Evolutionary conservation across 2,329 filamentous ascomycete species (phyloP).

Genomic region (Penicillium crustosum): DNA sequence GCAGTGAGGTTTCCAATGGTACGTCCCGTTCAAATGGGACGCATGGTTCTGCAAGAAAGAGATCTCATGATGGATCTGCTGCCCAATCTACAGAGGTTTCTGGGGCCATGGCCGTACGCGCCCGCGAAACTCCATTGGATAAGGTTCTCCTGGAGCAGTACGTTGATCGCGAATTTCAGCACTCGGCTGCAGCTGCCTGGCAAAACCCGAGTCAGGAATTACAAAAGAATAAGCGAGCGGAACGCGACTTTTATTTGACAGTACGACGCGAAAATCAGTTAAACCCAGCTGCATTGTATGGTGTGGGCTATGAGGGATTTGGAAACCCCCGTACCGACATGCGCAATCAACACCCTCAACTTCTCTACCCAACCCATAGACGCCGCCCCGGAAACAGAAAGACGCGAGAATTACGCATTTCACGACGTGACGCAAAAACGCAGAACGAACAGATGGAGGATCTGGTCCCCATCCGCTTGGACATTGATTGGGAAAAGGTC

Average conservation of each 20-base stretch:
- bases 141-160: conserved; percentile 63
- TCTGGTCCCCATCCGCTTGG: conserved; percentile 83
- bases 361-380: conserved; percentile 79
- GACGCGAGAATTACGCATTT: conserved; percentile 70
- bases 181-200: conserved; percentile 54
- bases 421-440: conserved; percentile 74
- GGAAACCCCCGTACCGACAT: conserved; percentile 82
- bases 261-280: conserved; percentile 60
- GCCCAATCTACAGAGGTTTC: conserved; percentile 44
- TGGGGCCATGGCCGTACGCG: conserved; percentile 33
- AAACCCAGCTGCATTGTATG: conserved; percentile 61
- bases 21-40: conserved; percentile 37
- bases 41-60: conserved; percentile 56
- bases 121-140: conserved; percentile 45
- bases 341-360: conserved; percentile 61
- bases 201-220: conserved; percentile 57
- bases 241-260: conserved; percentile 68
- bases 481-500: conserved; percentile 94
- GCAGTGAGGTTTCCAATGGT: conserved; percentile 31
- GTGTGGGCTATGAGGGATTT: conserved; percentile 78
- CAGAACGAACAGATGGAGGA: conserved; percentile 92
- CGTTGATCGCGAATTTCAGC: conserved; percentile 62
- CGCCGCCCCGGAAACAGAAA: conserved; percentile 74
- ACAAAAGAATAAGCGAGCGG: conserved; percentile 63
- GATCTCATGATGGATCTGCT: conserved; percentile 60